Conservation (phyloP, 352 stramenopile species). For the Globisporangium carolinianum region DNA sequence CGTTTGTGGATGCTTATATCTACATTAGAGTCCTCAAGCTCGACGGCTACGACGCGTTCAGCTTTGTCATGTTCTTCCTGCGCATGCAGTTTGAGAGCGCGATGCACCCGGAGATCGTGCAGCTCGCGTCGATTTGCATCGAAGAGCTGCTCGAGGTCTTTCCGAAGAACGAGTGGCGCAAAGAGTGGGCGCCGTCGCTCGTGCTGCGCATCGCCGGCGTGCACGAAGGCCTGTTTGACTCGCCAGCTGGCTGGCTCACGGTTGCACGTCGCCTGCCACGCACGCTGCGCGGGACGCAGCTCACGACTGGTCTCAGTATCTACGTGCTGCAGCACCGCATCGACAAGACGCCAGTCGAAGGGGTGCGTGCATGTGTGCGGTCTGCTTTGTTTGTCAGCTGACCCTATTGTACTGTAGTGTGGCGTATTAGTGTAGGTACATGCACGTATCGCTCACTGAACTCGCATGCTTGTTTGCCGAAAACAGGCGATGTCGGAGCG, state of each 20-base stretch:
- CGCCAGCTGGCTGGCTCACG: constrained; percentile 59
- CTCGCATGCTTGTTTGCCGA: constrained; percentile 10
- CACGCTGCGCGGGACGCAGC: constrained; percentile 63
- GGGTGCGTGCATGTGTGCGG: constrained; percentile 16
- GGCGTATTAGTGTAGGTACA: too few species aligned
- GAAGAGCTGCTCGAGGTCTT: constrained; percentile 78
- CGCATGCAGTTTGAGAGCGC: constrained; percentile 79
- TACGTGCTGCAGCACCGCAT: constrained; percentile 81
- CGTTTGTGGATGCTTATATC: too few species aligned
- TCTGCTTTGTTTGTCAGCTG: too few species aligned
- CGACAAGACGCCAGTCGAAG: constrained; percentile 43
- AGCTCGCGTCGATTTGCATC: constrained; percentile 71
- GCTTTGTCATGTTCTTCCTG: constrained; percentile 83
- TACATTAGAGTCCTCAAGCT: constrained; percentile 30
- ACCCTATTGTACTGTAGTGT: too few species aligned
- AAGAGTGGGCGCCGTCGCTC: constrained; percentile 67
- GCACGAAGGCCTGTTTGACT: constrained; percentile 78
- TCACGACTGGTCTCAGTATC: constrained; percentile 66
- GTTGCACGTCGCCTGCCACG: constrained; percentile 66
- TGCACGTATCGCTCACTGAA: too few species aligned
- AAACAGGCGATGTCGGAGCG: constrained; percentile 34
- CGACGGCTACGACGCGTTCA: constrained; percentile 74
- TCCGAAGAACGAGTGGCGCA: constrained; percentile 54
- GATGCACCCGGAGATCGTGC: constrained; percentile 69
- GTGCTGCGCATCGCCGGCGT: constrained; percentile 69